Evolutionary conservation across 371 early-diverging fungal species (phyloP).

Genomic region (Massospora cicadina): DNA sequence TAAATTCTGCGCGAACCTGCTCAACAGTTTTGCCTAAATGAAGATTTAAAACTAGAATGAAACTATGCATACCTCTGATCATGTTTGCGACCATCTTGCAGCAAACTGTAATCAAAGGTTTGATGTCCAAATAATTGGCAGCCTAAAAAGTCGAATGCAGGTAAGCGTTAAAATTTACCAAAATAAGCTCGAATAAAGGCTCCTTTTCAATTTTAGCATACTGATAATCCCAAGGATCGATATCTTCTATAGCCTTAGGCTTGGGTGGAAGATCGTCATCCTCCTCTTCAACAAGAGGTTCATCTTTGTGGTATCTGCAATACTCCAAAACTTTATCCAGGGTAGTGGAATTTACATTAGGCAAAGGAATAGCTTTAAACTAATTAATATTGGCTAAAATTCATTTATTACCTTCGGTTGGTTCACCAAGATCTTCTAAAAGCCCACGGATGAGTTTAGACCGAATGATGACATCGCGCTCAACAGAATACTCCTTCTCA

Average conservation of each 20-base stretch:
- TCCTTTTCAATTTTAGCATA: conserved; percentile 64
- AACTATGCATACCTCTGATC: conserved; percentile 48
- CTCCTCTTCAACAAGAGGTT: conserved; percentile 31
- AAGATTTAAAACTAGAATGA: background rate
- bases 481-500: conserved; percentile 52
- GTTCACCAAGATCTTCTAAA: conserved; percentile 70
- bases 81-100: conserved; percentile 97
- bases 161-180: conserved; percentile 18
- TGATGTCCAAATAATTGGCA: conserved; percentile 93
- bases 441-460: conserved; percentile 85
- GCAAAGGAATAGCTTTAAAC: conserved; percentile 47
- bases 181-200: conserved; percentile 51
- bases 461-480: conserved; percentile 67
- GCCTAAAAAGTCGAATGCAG: conserved; percentile 26
- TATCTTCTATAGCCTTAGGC: conserved; percentile 42
- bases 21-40: conserved; percentile 55
- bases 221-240: conserved; percentile 66
- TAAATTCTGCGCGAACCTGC: conserved; percentile 86
- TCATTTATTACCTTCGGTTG: conserved; percentile 16
- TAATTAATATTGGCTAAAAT: background rate
- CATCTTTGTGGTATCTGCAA: conserved; percentile 57
- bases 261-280: conserved; percentile 27
- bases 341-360: conserved; percentile 49
- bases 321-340: conserved; percentile 60
- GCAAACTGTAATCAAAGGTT: conserved; percentile 55